These are phyloP conservation scores for Barnettozyma vustinii DNA, from an alignment of 805 yeast genomes.

Conservation along the genomic window DNA sequence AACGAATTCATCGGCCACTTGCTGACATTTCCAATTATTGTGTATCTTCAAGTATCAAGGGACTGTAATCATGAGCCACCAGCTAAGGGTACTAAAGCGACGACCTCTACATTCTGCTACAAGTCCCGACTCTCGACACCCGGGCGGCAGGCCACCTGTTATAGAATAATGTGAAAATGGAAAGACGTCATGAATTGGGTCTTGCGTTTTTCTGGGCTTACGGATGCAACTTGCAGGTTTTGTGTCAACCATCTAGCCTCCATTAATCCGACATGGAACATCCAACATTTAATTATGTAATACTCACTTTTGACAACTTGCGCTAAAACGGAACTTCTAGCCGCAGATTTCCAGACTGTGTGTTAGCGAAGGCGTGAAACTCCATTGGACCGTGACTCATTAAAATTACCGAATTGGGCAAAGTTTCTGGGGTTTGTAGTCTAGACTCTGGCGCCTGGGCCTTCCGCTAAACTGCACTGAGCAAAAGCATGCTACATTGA, in stretches of 20 bases:
- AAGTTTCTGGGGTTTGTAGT: background rate
- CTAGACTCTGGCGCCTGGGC: background rate
- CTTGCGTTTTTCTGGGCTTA: background rate
- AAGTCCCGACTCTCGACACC: too few species aligned
- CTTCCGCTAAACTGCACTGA: background rate
- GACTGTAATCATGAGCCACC: too few species aligned
- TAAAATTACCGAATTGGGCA: background rate
- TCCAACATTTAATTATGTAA: too few species aligned
- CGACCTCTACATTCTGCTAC: too few species aligned
- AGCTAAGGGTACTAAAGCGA: too few species aligned
- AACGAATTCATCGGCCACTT: too few species aligned
- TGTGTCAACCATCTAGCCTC: background rate
- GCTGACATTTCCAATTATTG: too few species aligned
- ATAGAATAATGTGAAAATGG: too few species aligned
- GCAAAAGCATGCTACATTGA: too few species aligned
- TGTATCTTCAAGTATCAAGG: too few species aligned
- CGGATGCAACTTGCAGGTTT: background rate
- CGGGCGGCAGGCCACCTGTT: too few species aligned
- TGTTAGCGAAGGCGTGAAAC: background rate
- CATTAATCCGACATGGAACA: background rate
- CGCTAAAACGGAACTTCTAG: background rate
- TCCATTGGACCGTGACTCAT: slow-evolving; percentile 4
- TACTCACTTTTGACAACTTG: background rate
- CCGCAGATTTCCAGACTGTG: background rate
- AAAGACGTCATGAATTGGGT: too few species aligned